Base-by-base conservation (phyloP, 1,284 basidiomycete genomes). In the Microbotryum saponariae region DNA sequence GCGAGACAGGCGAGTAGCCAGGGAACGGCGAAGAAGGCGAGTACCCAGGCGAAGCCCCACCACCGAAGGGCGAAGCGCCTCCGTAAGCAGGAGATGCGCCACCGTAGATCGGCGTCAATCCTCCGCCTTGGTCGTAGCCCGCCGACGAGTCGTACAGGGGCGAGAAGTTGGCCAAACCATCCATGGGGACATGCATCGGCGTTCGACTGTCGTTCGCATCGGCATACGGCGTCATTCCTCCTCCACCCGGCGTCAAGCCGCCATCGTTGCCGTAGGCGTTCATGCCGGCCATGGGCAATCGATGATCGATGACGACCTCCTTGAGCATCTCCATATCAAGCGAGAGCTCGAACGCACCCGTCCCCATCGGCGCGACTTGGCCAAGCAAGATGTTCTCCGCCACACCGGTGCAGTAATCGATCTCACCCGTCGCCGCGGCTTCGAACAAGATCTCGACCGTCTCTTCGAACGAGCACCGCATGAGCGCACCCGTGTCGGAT, bases 361-460 rank as follows among this genome's bases (percentile, higher is more conserved):
- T 78, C 27, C 77, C 77, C 76, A 78, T 77, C 0, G 92, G 94
- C 42, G 96, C 96, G 85, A 98, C 89, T 78, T 98, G 96, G 21
- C 96, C 96, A 66, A 98, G 89, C 81, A 99, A 84, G 49, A 99
- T 91, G 73, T 97, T 98, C 80, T 98, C 94, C 10, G 94, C 94
- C 25, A 99, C 87, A 66, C 96, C 96, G 66, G 91, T 89, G 76
- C 96, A 98, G 73, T 98, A 93, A 70, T 98, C 96, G 76, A 91
- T 88, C 78, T 98, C 94, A 59, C 96, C 96, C 51, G 94, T 89
- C 2, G 94, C 91, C 0, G 96, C 96, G 0, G 96, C 96, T 75
- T 99, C 96, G 85, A 98, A 93, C 61, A 99, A 78, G 70, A 99
- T 97, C 76, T 99, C 96, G 65, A 97, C 96, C 0, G 96, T 98